Evolutionary conservation across 179 eudicot species (phyloP), one percentile per base, ranked within the genome.

Genomic region (Silene vulgaris): DNA sequence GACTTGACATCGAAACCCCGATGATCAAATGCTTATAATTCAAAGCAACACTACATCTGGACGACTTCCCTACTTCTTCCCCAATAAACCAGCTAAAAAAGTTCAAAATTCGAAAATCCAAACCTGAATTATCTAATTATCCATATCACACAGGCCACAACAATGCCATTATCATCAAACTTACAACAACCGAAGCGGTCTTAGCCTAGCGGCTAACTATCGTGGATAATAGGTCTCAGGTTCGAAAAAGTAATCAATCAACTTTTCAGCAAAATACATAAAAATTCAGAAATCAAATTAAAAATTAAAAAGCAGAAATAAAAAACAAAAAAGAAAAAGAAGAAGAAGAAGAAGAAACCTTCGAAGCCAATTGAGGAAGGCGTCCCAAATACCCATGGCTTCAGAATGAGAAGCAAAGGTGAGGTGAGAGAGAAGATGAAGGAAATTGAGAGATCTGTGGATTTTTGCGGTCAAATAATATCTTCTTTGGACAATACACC

Each of bases 321-420:
- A 8, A 9, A 23, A 3, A 21, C 21, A 9, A 62, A 20, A 8
- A 16, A 62, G 4, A 62, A 23, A 20, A 9, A 20, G 20, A 20
- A 64, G 13, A 29, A 13, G 8, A 14, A 73, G 40, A 73, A 61
- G 43, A 8, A 52, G 17, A 40, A 71, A 95, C 99, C 99, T 92
- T 84, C 97, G 86, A 69, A 92, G 97, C 97, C 99, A 92, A 89
- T 95, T 90, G 76, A 92, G 97, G 80, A 95, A 87, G 79, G 96
- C 95, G 61, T 95, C 99, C 97, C 95, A 89, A 28, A 95, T 71
- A 77, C 97, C 95, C 99, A 95, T 93, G 77, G 79, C 67, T 65
- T 29, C 0, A 29, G 5, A 14, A 23, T 0, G 0, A 54, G 13
- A 65, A 21, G 4, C 11, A 64, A 12, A 28, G 32, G 17, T n/a